Base-by-base conservation (phyloP, 805 yeast species). In the Nakazawaea ernobii region DNA sequence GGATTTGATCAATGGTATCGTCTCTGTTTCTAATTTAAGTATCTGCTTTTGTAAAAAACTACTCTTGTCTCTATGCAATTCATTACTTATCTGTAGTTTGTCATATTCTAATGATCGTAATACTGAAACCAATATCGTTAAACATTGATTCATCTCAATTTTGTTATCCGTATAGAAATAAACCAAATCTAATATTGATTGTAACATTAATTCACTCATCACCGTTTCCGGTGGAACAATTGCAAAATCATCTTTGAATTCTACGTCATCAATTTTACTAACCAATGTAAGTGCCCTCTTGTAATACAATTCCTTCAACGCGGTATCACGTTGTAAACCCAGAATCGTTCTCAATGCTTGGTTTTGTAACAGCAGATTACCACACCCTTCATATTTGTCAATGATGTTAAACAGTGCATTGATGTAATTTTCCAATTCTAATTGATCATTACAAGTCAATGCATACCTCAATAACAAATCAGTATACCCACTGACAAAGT, bases 391-490 rank as follows among this genome's bases (percentile, higher is more conserved):
- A 27, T 8, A n/a, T 40, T 55, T 49, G 17, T 58, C 46, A 0
- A 58, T 49, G 1, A 70, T 48, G 6, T 60, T 61, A 8, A 69
- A 51, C 0, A 69, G 62, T 30, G 57, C 57, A 10, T 55, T 51
- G 8, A 70, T 53, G 24, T 61, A 53, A 15, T 55, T 51, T 20
- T 58, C 52, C 11, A 63, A 56, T 5, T 57, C 55, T 5, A 56
- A 57, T 1, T 56, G 15, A 30, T 66, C 59, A 1, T 61, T 62
- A 5, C 67, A 57, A 0, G 70, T 61, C 26, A 70, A 39, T 0
- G 74, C 72, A 52, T 63, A 62, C 52, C 77, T 59, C 7, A 69
- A 44, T 5, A 73, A 52, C 9, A 73, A 52, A 54, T 74, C 75
- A 46, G 61, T 55, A 43, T 66, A 66, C 28, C 59, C 56, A 3